phyloP scores from a whole-genome alignment of 2,329 filamentous ascomycete species.

The Scedosporium minutisporum region DNA sequence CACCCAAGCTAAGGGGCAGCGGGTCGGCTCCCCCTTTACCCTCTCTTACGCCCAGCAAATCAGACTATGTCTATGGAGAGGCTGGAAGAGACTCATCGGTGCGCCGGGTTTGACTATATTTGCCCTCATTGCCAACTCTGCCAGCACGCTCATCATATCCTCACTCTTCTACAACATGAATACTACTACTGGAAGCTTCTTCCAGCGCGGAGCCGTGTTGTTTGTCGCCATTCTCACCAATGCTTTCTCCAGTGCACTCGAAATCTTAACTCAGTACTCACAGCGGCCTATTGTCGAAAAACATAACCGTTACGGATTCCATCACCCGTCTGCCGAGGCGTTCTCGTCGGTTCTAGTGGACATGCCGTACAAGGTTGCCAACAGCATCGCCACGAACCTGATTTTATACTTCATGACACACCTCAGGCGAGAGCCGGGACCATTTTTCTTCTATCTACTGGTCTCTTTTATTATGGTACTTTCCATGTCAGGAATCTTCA shows the following conservation, averaged over 20 bases:
- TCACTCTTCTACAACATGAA: constrained; percentile 73
- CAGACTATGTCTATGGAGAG: constrained; percentile 68
- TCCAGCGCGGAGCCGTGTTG: constrained; percentile 65
- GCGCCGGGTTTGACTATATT: constrained; percentile 63
- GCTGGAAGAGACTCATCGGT: constrained; percentile 64
- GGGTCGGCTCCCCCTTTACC: constrained; percentile 69
- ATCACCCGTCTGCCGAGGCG: constrained; percentile 85
- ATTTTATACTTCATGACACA: constrained; percentile 82
- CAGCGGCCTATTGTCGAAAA: constrained; percentile 92
- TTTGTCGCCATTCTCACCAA: constrained; percentile 87
- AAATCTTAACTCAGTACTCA: constrained; percentile 76
- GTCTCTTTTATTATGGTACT: constrained; percentile 65
- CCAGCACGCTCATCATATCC: constrained; percentile 62
- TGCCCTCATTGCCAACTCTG: neutral
- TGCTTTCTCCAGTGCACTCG: constrained; percentile 69
- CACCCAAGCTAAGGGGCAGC: constrained; percentile 48
- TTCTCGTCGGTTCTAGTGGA: constrained; percentile 78
- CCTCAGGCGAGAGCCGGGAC: constrained; percentile 59
- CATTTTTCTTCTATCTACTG: constrained; percentile 81
- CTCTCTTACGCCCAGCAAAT: constrained; percentile 69
- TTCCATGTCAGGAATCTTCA: constrained; percentile 79
- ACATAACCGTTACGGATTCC: constrained; percentile 81
- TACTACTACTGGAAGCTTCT: constrained; percentile 59
- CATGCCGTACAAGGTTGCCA: constrained; percentile 69
- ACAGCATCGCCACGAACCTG: constrained; percentile 68